Base-by-base conservation (phyloP, 352 stramenopile species). In the Globisporangium rhizosaccharum region DNA sequence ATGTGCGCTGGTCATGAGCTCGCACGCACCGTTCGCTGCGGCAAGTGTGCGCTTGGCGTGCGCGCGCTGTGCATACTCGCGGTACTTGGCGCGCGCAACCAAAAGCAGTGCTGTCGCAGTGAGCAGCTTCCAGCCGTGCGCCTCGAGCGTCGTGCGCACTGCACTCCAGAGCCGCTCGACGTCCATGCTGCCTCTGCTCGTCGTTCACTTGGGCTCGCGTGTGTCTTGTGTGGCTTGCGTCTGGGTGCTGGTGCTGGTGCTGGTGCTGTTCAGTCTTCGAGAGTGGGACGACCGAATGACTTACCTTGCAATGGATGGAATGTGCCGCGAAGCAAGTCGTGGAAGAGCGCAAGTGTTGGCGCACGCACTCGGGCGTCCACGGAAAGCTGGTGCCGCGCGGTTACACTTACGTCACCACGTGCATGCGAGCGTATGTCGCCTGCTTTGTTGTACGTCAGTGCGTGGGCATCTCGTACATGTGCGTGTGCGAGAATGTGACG, bases 101-200 rank as follows among this genome's bases (percentile, higher is more conserved):
- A 72, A 65, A 11, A 76, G 45, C 15, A 80, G 50, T 20, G 78
- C 50, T 8, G 62, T 37, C 0, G 51, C 50, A 46, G 60, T 51
- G 28, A 90, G 65, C 49, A 88, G 54, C 59, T 69, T 73, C 78
- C 76, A 88, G 30, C 78, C 81, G 54, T 88, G 63, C 2, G 57
- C 52, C 65, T 88, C 81, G 5, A 90, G 53, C 50, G 66, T 23
- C 33, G 46, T 44, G 36, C 72, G 61, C 52, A 69, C 46, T 23
- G 53, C 37, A 51, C 59, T 17, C 76, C 73, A 83, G 33, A 64
- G 58, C 20, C 25, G 51, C 25, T 53, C 44, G 23, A 48, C 26
- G 58, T 59, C 42, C 58, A 64, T 64, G 12, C 11, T 45, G 15
- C 1, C 3, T 36, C 2, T 42, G 33, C 44, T 39, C 18, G n/a